Conservation (phyloP, 2,329 filamentous ascomycete genomes). For the Sarocladium oryzae region DNA sequence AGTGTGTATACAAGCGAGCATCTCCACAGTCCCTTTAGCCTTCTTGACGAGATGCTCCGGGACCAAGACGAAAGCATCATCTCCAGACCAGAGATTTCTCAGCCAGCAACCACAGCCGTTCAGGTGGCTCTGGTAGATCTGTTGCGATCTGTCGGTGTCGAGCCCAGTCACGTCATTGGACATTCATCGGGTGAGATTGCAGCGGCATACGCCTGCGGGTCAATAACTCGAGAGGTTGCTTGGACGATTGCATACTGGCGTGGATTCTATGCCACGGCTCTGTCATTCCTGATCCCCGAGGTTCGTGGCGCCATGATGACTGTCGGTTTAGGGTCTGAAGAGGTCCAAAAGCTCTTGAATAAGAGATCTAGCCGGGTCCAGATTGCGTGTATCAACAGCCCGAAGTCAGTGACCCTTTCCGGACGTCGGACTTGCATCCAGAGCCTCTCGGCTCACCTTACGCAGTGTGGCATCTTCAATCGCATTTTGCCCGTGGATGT, state of each 20-base stretch:
- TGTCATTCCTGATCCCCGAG: neutral
- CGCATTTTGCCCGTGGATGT: conserved; percentile 12
- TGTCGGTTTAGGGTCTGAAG: neutral
- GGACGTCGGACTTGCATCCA: conserved; percentile 21
- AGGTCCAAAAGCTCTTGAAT: neutral
- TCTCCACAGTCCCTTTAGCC: conserved; percentile 22
- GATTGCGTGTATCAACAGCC: conserved; percentile 27
- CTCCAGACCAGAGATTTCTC: conserved; percentile 17
- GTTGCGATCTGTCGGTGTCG: neutral
- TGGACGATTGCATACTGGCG: conserved; percentile 2
- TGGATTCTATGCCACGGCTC: conserved; percentile 6
- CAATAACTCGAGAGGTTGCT: neutral
- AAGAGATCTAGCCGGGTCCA: neutral
- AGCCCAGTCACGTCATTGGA: conserved; percentile 21
- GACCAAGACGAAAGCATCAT: conserved; percentile 4
- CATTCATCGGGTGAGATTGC: conserved; percentile 10
- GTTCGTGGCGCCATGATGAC: neutral
- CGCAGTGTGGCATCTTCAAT: conserved; percentile 15
- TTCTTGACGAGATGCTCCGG: conserved; percentile 6
- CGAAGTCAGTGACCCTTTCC: conserved; percentile 22
- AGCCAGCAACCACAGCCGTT: conserved; percentile 32
- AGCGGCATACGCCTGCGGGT: neutral
- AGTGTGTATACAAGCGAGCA: conserved; percentile 19
- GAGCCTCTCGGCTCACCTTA: conserved; percentile 4
- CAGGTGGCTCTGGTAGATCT: conserved; percentile 18